phyloP scores from a whole-genome alignment of 2,329 filamentous ascomycete genomes.

The Cercospora nicotianae region DNA sequence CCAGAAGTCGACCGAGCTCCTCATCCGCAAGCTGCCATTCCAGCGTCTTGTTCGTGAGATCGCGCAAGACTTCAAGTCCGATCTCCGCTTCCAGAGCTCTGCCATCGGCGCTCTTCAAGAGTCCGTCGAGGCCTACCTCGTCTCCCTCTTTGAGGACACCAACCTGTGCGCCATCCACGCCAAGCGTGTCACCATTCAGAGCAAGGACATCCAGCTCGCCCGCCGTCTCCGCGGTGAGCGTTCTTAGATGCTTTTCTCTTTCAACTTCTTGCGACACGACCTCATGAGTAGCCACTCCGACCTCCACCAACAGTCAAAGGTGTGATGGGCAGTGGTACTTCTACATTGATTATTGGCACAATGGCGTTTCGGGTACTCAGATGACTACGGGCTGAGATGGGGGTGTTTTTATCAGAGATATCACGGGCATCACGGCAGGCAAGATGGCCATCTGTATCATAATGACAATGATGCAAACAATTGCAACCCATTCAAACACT shows the following conservation, averaged over 20 bases:
- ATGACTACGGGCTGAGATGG: conserved; percentile 30
- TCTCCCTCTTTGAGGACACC: conserved; percentile 94
- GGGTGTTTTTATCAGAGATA: conserved; percentile 37
- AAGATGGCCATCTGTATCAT: conserved; percentile 38
- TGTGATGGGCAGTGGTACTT: conserved; percentile 38
- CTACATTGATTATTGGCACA: conserved; percentile 16
- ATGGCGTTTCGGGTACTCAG: conserved; percentile 30
- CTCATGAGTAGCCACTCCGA: conserved; percentile 31
- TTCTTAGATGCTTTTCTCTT: conserved; percentile 44
- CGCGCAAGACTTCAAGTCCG: conserved; percentile 62
- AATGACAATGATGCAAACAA: conserved; percentile 42
- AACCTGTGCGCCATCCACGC: conserved; percentile 97
- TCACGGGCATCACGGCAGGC: conserved; percentile 28
- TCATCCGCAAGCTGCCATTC: conserved; percentile 79
- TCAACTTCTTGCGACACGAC: conserved; percentile 28
- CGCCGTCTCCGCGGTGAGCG: conserved; percentile 57
- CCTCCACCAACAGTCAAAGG: conserved; percentile 33
- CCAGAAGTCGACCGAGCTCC: conserved; percentile 83
- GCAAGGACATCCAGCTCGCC: conserved; percentile 95
- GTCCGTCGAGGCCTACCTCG: conserved; percentile 91
- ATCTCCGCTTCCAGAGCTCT: conserved; percentile 93
- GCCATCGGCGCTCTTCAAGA: conserved; percentile 92
- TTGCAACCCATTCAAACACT: conserved; percentile 30
- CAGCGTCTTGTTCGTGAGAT: conserved; percentile 78
- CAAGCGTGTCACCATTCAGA: conserved; percentile 86